Percentiles rank a stretch among this genome's conserved stretches.
Evolutionary conservation across 139 green algal species (phyloP).

Genomic region (Trebouxia sp.): DNA sequence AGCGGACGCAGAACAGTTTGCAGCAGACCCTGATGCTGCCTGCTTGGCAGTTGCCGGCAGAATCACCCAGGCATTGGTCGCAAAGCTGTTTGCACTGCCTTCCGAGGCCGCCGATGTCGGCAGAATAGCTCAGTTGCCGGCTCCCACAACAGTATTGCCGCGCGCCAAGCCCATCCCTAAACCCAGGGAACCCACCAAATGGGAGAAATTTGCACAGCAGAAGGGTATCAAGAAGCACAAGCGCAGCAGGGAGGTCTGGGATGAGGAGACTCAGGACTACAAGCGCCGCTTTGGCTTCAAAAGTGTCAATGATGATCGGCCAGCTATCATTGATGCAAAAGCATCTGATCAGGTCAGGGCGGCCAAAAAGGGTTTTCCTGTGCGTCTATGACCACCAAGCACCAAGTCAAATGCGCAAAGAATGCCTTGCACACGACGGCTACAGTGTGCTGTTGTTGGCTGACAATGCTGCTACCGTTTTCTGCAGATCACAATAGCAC

Average conservation of each 20-base stretch:
- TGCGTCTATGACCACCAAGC: too few species aligned
- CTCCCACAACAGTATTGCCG: slow-evolving; percentile 71
- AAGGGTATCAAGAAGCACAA: slow-evolving; percentile 96
- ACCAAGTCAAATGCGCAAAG: too few species aligned
- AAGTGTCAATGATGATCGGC: slow-evolving; percentile 76
- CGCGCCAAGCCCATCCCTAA: slow-evolving; percentile 85
- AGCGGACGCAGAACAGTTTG: slow-evolving; percentile 45
- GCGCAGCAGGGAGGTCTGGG: slow-evolving; percentile 84
- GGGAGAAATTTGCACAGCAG: slow-evolving; percentile 92
- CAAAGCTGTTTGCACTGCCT: slow-evolving; percentile 76
- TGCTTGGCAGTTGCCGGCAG: slow-evolving; percentile 57
- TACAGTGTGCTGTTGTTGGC: too few species aligned
- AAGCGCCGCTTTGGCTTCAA: slow-evolving; percentile 89
- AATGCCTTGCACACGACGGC: too few species aligned
- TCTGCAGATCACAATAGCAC: too few species aligned
- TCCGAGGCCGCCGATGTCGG: slow-evolving; percentile 60
- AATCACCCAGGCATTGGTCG: slow-evolving; percentile 75
- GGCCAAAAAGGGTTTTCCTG: too few species aligned
- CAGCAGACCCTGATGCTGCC: slow-evolving; percentile 40
- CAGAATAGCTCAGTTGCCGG: slow-evolving; percentile 75
- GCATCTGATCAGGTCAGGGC: slow-evolving; percentile 61
- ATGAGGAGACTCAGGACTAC: slow-evolving; percentile 82
- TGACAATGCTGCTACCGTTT: too few species aligned
- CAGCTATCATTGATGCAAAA: slow-evolving; percentile 90
- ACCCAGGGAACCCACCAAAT: slow-evolving; percentile 82